These are phyloP conservation scores for Cystobasidium sp. DNA, from an alignment of 1,284 basidiomycete genomes.

Conservation along the genomic window DNA sequence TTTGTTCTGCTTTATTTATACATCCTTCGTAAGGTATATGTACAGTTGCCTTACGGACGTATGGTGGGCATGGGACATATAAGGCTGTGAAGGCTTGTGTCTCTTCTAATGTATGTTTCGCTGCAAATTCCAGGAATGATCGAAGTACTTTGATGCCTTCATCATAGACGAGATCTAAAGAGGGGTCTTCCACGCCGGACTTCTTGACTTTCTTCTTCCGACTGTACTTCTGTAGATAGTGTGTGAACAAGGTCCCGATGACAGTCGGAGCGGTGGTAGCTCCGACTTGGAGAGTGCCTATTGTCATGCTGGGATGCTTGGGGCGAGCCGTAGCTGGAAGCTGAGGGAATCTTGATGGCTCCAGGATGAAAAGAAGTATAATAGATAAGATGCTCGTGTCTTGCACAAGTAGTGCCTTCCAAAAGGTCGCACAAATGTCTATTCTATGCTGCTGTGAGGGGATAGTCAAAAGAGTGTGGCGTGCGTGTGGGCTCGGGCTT, in stretches of 20 bases:
- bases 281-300: conserved; percentile 23
- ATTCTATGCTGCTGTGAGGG: too few relatives aligned
- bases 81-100: conserved; percentile 58
- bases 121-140: conserved; percentile 48
- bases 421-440: too few relatives aligned
- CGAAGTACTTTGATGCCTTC: conserved; percentile 50
- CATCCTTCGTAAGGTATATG: conserved; percentile 54
- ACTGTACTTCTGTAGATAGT: conserved; percentile 44
- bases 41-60: conserved; percentile 57
- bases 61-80: conserved; percentile 49
- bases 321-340: conserved; percentile 13
- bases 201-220: conserved; percentile 40
- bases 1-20: conserved; percentile 55
- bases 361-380: background rate
- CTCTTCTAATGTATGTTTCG: conserved; percentile 56
- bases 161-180: conserved; percentile 49
- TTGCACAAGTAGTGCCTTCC: too few relatives aligned
- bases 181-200: conserved; percentile 41
- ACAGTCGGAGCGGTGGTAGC: conserved; percentile 31
- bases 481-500: too few relatives aligned
- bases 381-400: too few relatives aligned
- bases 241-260: conserved; percentile 45
- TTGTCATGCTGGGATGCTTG: conserved; percentile 16
- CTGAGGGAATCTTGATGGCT: conserved; percentile 22
- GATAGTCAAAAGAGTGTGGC: too few relatives aligned